Evolutionary conservation across 148 eudicot species (phyloP).

Genomic region (Camellia lanceoleosa): DNA sequence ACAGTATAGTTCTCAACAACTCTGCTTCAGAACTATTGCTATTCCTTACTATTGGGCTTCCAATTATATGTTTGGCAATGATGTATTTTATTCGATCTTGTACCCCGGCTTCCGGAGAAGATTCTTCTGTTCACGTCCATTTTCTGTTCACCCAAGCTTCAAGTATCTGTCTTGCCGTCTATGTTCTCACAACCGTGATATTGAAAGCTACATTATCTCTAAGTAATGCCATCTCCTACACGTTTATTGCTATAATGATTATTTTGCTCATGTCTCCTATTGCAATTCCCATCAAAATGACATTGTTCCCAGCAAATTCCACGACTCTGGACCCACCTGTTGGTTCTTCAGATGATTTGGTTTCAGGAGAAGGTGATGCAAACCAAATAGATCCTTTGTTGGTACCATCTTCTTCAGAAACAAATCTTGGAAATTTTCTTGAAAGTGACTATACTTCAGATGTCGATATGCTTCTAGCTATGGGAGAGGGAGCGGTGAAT

Average conservation of each 20-base stretch:
- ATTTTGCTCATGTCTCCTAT: slow-evolving; percentile 76
- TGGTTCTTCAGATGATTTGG: slow-evolving; percentile 42
- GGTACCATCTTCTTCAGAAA: slow-evolving; percentile 39
- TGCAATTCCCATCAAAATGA: slow-evolving; percentile 85
- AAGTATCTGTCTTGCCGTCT: slow-evolving; percentile 59
- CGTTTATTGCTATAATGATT: slow-evolving; percentile 60
- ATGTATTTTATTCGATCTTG: slow-evolving; percentile 83
- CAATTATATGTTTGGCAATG: slow-evolving; percentile 55
- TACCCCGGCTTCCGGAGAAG: slow-evolving; percentile 71
- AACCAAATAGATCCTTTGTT: slow-evolving; percentile 35
- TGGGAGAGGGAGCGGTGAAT: slow-evolving; percentile 83
- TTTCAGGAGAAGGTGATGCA: slow-evolving; percentile 24
- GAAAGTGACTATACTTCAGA: slow-evolving; percentile 62
- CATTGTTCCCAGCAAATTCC: slow-evolving; percentile 52
- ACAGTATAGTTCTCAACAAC: slow-evolving; percentile 46
- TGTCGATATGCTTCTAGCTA: slow-evolving; percentile 65
- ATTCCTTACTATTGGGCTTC: slow-evolving; percentile 67
- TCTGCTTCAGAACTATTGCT: slow-evolving; percentile 60
- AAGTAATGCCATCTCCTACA: slow-evolving; percentile 43
- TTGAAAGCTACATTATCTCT: slow-evolving; percentile 36
- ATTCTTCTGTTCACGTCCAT: slow-evolving; percentile 57
- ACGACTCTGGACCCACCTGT: slow-evolving; percentile 25
- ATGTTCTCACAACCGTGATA: slow-evolving; percentile 61
- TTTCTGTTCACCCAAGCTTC: slow-evolving; percentile 77
- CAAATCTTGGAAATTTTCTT: slow-evolving; percentile 33